Evolutionary conservation across 192 early-diverging fungal genomes (phyloP), one percentile per base, ranked within the genome.

Genomic region (Podila epicladia): DNA sequence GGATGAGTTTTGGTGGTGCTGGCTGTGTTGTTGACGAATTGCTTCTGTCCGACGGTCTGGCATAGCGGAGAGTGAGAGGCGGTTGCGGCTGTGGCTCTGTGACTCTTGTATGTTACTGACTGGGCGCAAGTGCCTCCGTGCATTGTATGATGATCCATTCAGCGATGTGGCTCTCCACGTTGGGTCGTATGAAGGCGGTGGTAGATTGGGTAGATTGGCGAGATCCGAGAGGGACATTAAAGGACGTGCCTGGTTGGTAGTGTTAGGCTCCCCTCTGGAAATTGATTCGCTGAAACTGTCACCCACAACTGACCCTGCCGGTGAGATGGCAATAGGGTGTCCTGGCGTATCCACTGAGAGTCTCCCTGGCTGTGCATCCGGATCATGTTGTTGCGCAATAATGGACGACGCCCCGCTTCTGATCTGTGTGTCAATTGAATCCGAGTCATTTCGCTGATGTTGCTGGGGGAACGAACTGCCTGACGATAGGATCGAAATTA

Each of bases 111-210:
- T 24, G 20, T 1, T n/a, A 24, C 2, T 55, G 5, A 45, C 41
- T 45, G 15, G 32, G 8, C 17, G 48, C 33, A 15, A 63, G 13
- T 57, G 55, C 22, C 53, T 48, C 49, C 55, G 29, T 24, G 45
- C 17, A 62, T 29, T 50, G 45, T 13, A 20, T 5, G 64, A 62
- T 3, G 55, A 37, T 4, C 57, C 28, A 4, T 53, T 41, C 11
- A 62, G 58, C 35, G 29, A 58, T 7, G 61, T 45, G 26, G 49
- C 24, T 51, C 76, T 72, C 69, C 76, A 79, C 7, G 31, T 29
- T 7, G 70, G 69, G 45, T 79, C 65, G 26, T 79, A 79, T 2
- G 65, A 68, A 58, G 76, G 76, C 8, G 76, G 76, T 12, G 53
- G 26, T 38, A 12, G 64, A 22, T 63, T 55, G 28, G 58, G 53